Evolutionary conservation across 441 rosid genomes (phyloP), one percentile per base, ranked within the genome.

Genomic region (Manihot esculenta): DNA sequence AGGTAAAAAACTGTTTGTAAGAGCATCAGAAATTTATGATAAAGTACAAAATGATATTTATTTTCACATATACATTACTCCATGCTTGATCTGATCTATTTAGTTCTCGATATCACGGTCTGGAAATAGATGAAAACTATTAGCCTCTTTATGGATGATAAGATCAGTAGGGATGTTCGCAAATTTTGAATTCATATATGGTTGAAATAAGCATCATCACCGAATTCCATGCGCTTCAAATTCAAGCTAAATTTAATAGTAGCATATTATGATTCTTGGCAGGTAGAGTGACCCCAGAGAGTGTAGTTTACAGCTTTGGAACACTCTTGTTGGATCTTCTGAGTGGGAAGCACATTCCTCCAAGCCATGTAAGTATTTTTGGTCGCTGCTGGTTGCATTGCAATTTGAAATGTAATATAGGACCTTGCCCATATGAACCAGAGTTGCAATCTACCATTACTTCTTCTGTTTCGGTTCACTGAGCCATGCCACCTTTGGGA

Each of bases 261-360:
- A 55, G 50, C 60, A 27, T 33, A 44, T 62, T 23, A 68, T 68
- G 38, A 48, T 45, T 56, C 53, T 56, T 82, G 78, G 78, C 84
- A 94, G 99, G 99, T 77, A 86, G 98, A 81, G 96, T 94, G 79
- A 94, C 88, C 1, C 79, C 83, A 3, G 99, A 94, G 85, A 92
- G 99, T 69, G 99, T 94, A 44, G 90, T 91, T 18, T 94, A 90
- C 86, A 90, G 99, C 85, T 94, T 94, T 17, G 99, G 99, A 23
- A 94, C 99, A 23, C 78, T 94, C 65, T 75, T 94, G 88, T 75
- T 94, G 62, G 99, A 92, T 85, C 98, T 94, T 86, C 88, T 94
- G 53, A 94, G 99, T 20, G 98, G 98, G 51, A 93, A 93, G 77
- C 97, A 91, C 75, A 91, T 93, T 70, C 96, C 99, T 50, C 99